A percentile compares a stretch with the other conserved stretches of the same genome.
Conservation (phyloP, 768 basidiomycete species). For the Sporobolomyces roseus region DNA sequence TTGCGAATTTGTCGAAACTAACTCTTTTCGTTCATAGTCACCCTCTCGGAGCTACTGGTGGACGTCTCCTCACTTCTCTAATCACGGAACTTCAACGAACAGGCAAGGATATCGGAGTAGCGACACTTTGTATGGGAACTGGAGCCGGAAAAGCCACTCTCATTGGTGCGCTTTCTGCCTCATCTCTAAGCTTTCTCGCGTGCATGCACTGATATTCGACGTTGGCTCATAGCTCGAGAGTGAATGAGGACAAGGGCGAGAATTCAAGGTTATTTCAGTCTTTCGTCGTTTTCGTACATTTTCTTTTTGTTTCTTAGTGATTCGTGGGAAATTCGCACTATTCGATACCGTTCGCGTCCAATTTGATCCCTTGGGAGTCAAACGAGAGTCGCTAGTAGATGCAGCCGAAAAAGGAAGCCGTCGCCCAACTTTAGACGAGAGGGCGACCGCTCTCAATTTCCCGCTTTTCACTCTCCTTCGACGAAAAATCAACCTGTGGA, state of each 20-base stretch:
- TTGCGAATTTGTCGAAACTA: too few relatives aligned
- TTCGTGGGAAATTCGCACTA: too few relatives aligned
- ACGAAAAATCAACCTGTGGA: too few relatives aligned
- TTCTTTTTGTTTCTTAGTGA: neutral
- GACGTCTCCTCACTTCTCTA: constrained; percentile 82
- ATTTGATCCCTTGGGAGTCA: too few relatives aligned
- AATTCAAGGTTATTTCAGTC: too few relatives aligned
- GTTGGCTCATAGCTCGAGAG: constrained; percentile 1
- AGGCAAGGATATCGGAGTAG: constrained; percentile 72
- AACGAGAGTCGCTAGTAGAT: too few relatives aligned
- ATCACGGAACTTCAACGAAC: constrained; percentile 71
- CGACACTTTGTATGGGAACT: constrained; percentile 84
- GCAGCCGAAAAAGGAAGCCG: too few relatives aligned
- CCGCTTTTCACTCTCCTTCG: too few relatives aligned
- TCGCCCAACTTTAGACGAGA: too few relatives aligned
- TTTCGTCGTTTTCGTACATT: neutral
- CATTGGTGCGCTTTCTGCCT: constrained; percentile 52
- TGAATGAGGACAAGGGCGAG: too few relatives aligned
- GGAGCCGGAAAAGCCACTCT: constrained; percentile 83
- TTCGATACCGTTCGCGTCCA: too few relatives aligned
- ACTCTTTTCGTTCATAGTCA: constrained; percentile 19
- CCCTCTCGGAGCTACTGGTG: constrained; percentile 55
- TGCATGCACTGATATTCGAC: neutral
- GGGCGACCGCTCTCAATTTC: neutral
- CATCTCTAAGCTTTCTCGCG: neutral